Base-by-base conservation (phyloP, 2,329 filamentous ascomycete species). In the Diaporthe sp. region DNA sequence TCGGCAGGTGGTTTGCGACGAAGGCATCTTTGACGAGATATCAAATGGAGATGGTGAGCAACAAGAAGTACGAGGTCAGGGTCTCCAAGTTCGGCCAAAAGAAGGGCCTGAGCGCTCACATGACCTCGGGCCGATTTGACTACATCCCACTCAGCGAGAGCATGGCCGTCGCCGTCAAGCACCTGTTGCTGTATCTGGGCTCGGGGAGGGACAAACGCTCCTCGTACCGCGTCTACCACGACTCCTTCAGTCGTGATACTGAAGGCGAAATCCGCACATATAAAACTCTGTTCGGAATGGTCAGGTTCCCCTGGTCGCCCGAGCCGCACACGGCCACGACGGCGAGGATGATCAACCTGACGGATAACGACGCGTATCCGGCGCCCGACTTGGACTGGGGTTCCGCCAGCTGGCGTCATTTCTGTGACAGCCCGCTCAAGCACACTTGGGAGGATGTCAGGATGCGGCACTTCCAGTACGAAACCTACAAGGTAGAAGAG, bases 231-330 rank as follows among this genome's bases (percentile, higher is more conserved):
- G 15, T 42, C 10, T 61, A 61, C 5, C 31, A 42, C 4, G 57
- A 42, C 34, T 22, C 7, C 5, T 1, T 8, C 20, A 15, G 9
- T 4, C 8, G 17, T 3, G 2, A 1, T 12, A 4, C 12, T 1
- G 57, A 9, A 4, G 7, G 34, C 57, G 13, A 5, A 1, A 9
- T 22, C 12, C 31, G 22, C 22, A 3, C 31, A 42, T 3, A 17
- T 42, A 22, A 42, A 12, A 15, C 8, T 25, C 17, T 61, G 57
- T 42, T 61, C 12, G 37, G 57, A n/a, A 42, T 42, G 34, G 34
- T 13, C 34, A 25, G 37, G 6, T 39, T 39, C 7, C 22, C 57
- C 12, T 15, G 31, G 37, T 15, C 20, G 1, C 20, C 57, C 5
- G 12, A 13, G 4, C 34, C 37, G 6, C 20, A 2, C 4, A 17